phyloP scores from a whole-genome alignment of 129 eudicot species.

The Pulicaria dysenterica region DNA sequence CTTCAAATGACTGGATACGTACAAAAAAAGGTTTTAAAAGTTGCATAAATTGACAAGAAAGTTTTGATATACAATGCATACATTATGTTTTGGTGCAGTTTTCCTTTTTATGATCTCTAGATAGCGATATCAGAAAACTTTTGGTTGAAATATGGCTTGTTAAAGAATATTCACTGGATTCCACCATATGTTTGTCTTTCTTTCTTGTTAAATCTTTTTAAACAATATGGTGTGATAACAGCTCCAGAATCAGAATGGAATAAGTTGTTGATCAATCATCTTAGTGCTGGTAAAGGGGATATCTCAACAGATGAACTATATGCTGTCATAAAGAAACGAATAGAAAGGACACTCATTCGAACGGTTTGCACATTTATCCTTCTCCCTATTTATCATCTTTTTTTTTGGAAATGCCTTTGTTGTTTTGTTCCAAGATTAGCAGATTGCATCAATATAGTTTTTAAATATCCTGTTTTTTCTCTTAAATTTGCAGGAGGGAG shows the following conservation, averaged over 20 bases:
- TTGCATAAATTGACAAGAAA: no score
- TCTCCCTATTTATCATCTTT: background rate
- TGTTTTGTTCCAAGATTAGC: slow-evolving; percentile 8
- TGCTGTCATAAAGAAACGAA: slow-evolving; percentile 86
- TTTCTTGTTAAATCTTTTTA: background rate
- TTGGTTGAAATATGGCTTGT: no score
- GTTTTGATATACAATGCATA: no score
- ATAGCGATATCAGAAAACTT: no score
- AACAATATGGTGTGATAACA: slow-evolving; percentile 28
- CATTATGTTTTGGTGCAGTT: no score
- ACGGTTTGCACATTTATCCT: slow-evolving; percentile 49
- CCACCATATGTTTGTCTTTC: no score
- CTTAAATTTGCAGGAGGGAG: slow-evolving; percentile 72
- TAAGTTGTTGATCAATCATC: slow-evolving; percentile 59
- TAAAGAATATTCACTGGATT: no score
- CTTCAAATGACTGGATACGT: no score
- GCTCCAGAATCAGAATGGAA: slow-evolving; percentile 94
- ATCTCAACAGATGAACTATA: slow-evolving; percentile 63
- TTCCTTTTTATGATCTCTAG: no score
- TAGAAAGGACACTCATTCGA: slow-evolving; percentile 81
- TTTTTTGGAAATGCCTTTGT: background rate
- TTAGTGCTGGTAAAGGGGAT: slow-evolving; percentile 74
- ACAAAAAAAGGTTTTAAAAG: no score
- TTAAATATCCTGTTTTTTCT: background rate
- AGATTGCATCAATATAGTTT: background rate